Evolutionary conservation across 257 asterid species (phyloP), one percentile per base, ranked within the genome.

Genomic region (Scutellaria barbata): DNA sequence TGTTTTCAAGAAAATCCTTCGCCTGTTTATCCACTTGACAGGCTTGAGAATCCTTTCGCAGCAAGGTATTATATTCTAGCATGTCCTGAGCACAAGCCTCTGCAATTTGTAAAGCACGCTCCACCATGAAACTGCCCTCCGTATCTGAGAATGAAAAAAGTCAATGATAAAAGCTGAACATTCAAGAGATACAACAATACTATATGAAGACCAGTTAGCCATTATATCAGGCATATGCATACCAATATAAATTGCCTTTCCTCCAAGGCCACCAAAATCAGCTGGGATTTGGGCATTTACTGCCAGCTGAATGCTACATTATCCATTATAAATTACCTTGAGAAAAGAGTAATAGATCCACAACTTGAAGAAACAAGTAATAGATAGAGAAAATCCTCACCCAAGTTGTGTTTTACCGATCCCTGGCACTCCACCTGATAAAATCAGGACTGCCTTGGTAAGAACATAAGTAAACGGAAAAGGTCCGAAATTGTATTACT

Each of bases 81-180:
- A 94, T 85, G 81, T 91, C 99, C 76, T 84, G 86, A 51, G 84
- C 79, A 79, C 99, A 89, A 30, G 99, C 96, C 84, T 91, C 89
- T 0, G 98, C 97, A 66, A 91, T 89, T 80, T 94, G 99, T 69
- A 77, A 74, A 85, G 79, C 96, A 30, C 99, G 96, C 66, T 91
- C 97, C 68, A 88, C 96, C 98, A 88, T 94, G 72, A 94, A 94
- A 80, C 98, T 91, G 72, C 99, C 99, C 85, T 94, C 99, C 3
- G 99, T 91, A 74, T 94, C 99, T 94, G 80, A 55, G 68, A 69
- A 75, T 41, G 51, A 60, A 60, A 73, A 66, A 45, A 64, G 17
- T 18, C 41, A 68, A 57, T 7, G 58, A 41, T 17, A 63, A 52
- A 25, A 74, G 50, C 37, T 54, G 55, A 77, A 79, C 43, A 46